A percentile compares a stretch with the other conserved stretches of the same genome.
phyloP scores from a whole-genome alignment of 2,329 filamentous ascomycete genomes.

The Teratosphaeria zuluensis region DNA sequence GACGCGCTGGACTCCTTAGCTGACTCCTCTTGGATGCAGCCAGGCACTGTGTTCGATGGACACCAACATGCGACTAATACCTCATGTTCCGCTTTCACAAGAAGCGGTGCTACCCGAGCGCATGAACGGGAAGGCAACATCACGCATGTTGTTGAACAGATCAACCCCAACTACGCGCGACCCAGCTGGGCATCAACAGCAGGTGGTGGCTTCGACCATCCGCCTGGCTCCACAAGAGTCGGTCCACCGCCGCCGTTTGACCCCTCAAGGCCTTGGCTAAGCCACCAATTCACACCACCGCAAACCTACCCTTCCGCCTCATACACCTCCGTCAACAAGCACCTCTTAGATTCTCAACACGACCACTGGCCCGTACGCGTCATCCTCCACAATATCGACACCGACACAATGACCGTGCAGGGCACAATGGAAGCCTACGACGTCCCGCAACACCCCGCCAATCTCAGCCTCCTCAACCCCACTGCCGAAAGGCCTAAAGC shows the following conservation, averaged over 20 bases:
- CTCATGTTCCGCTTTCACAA: slow-evolving; percentile 8
- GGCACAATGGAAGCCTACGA: slow-evolving; percentile 64
- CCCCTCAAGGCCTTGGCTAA: slow-evolving; percentile 30
- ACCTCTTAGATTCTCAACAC: slow-evolving; percentile 24
- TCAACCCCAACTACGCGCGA: slow-evolving; percentile 20
- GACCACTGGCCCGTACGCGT: slow-evolving; percentile 61
- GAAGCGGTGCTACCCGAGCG: slow-evolving; percentile 1
- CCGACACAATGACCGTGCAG: slow-evolving; percentile 50
- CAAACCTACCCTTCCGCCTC: slow-evolving; percentile 7
- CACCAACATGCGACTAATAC: slow-evolving; percentile 47
- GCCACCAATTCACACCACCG: slow-evolving; percentile 19
- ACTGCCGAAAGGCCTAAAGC: slow-evolving; percentile 16
- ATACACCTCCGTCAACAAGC: background rate
- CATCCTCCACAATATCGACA: slow-evolving; percentile 53
- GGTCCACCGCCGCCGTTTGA: slow-evolving; percentile 13
- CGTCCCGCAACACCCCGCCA: slow-evolving; percentile 41
- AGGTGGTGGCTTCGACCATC: slow-evolving; percentile 16
- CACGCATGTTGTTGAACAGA: slow-evolving; percentile 19
- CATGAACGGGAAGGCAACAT: slow-evolving; percentile 2
- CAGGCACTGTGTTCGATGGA: slow-evolving; percentile 52
- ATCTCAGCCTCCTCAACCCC: slow-evolving; percentile 14
- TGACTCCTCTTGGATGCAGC: slow-evolving; percentile 51
- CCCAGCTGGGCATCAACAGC: background rate
- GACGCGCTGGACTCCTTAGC: slow-evolving; percentile 40
- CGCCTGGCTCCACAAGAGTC: slow-evolving; percentile 17